Evolutionary conservation across 257 asterid genomes (phyloP).

Genomic region (Forsythia suspensa): DNA sequence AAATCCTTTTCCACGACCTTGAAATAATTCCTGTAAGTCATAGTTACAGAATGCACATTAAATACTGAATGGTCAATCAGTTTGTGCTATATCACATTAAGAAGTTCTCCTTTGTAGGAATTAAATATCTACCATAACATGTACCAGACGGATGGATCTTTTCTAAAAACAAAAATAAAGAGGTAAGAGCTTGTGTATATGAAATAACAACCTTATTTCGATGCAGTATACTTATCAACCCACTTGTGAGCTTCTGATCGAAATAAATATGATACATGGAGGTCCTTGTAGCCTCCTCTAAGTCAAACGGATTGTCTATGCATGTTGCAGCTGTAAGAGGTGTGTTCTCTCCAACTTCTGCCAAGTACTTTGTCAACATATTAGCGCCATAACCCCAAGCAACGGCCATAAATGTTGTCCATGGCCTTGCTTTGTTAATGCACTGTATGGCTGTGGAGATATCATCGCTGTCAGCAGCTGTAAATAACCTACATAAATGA

Average conservation of each 20-base stretch:
- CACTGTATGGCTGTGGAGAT: conserved; percentile 73
- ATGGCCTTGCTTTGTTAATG: conserved; percentile 77
- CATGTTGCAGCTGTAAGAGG: conserved; percentile 94
- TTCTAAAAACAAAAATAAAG: conserved; percentile 10
- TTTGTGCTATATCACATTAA: background rate
- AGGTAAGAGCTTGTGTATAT: background rate
- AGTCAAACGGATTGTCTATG: conserved; percentile 94
- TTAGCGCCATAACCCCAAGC: conserved; percentile 99
- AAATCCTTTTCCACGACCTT: conserved; percentile 86
- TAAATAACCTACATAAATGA: conserved; percentile 91
- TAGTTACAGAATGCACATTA: conserved; percentile 15
- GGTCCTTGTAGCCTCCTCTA: conserved; percentile 73
- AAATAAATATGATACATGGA: conserved; percentile 46
- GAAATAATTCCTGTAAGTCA: conserved; percentile 75
- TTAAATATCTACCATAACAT: background rate
- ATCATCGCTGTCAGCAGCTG: conserved; percentile 99
- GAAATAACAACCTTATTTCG: conserved; percentile 69
- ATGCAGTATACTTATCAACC: conserved; percentile 71
- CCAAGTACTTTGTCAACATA: conserved; percentile 94
- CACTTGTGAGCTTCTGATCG: conserved; percentile 61
- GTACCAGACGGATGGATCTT: background rate
- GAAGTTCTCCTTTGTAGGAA: conserved; percentile 1
- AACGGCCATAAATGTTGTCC: conserved; percentile 88
- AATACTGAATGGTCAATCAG: conserved; percentile 4
- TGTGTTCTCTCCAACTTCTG: conserved; percentile 84